Base-by-base conservation (phyloP, 2,329 filamentous ascomycete genomes). In the Cordyceps cateniannulata region DNA sequence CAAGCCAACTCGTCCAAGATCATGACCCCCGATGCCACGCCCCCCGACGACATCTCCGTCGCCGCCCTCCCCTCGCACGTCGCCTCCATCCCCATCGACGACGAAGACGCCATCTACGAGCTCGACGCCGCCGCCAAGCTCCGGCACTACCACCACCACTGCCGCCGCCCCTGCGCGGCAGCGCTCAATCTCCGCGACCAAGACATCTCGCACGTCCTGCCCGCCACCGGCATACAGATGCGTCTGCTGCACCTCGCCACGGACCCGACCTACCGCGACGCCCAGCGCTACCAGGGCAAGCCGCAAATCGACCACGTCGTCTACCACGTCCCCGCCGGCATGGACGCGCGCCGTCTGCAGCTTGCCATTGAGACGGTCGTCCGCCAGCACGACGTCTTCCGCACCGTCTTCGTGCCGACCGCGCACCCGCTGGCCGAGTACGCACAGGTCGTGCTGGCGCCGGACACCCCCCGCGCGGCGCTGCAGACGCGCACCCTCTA, bases 371-470 rank as follows among this genome's bases (percentile, higher is more conserved):
- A 62, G 16, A 35, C 54, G 2, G 56, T 62, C 3, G 24, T 63
- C 2, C 5, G 38, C 4, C 60, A 44, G 5, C 40, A 60, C 20
- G 60, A 62, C 16, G 56, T 49, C 32, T 63, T 62, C 27, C 62
- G 62, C n/a, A 59, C 62, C n/a, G 49, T 63, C 18, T 63, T 63
- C 38, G 35, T 44, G 1, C 54, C 32, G 5, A 29, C 47, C 7
- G n/a, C 49, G 22, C 62, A 63, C 50, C 62, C 62, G 20, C 47
- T 63, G 14, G 60, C 62, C 4, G 42, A 53, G 7, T 63, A 38
- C n/a, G 59, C 62, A 5, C 60, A 62, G 25, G 56, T 53, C 1
- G 38, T 63, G 1, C 32, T 63, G 18, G 29, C 32, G 20, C 29
- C 5, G 5, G 44, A 35, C n/a, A 18, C 45, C 20, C 56, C 50